phyloP scores from a whole-genome alignment of 805 yeast species.

The Hermanozyma aechmeae region DNA sequence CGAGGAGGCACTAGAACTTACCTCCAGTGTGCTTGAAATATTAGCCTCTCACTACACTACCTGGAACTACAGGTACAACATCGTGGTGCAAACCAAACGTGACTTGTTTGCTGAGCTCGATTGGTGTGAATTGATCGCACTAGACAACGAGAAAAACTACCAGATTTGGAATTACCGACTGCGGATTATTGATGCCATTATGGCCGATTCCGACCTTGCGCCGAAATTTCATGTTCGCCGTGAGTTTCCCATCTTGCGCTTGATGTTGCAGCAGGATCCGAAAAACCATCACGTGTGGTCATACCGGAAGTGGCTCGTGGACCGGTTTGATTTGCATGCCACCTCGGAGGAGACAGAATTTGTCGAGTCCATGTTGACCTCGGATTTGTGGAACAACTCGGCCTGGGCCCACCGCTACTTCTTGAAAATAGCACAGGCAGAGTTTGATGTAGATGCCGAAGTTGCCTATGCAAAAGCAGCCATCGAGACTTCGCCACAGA shows the following conservation, averaged over 20 bases:
- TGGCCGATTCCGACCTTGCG: constrained; percentile 6
- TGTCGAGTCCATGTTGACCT: constrained; percentile 35
- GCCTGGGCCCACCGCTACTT: constrained; percentile 89
- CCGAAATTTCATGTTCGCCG: constrained; percentile 29
- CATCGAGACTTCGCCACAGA: constrained; percentile 63
- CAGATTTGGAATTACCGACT: constrained; percentile 97
- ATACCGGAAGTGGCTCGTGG: constrained; percentile 75
- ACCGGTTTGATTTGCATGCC: constrained; percentile 38
- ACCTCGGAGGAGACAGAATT: constrained; percentile 42
- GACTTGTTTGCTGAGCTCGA: constrained; percentile 7
- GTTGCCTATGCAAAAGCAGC: constrained; percentile 38
- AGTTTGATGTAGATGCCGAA: constrained; percentile 33
- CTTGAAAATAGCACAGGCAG: constrained; percentile 21
- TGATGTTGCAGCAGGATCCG: constrained; percentile 68
- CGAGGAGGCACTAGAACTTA: constrained; percentile 61
- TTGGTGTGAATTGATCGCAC: constrained; percentile 73
- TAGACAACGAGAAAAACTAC: constrained; percentile 79
- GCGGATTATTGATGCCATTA: constrained; percentile 38
- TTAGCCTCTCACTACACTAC: background rate
- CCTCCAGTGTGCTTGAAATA: constrained; percentile 24
- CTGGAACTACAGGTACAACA: constrained; percentile 39
- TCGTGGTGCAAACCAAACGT: background rate
- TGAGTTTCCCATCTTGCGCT: constrained; percentile 57
- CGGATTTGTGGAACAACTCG: constrained; percentile 80
- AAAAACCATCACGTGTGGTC: constrained; percentile 98